A percentile compares a stretch with the other conserved stretches of the same genome.
These are phyloP conservation scores for Fusarium equiseti DNA, from an alignment of 2,329 filamentous ascomycete species.

Conservation along the genomic window DNA sequence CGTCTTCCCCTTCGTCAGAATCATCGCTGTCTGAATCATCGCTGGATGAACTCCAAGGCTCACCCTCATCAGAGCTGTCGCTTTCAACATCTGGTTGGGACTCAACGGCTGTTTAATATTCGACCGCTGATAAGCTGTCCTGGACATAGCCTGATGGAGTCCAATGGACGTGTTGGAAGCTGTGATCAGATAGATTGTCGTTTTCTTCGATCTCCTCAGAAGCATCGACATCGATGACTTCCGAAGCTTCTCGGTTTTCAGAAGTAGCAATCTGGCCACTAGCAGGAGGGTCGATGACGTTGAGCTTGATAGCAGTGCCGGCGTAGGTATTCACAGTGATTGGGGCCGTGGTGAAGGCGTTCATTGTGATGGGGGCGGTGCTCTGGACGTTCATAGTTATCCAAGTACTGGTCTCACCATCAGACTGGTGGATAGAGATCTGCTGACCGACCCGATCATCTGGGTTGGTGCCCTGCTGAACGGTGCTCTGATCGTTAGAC, in stretches of 20 bases:
- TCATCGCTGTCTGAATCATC: not conserved
- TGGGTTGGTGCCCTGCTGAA: not conserved
- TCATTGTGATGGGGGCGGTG: not conserved
- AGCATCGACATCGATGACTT: not conserved
- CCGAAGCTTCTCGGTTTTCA: too few relatives aligned
- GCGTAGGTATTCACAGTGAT: not conserved
- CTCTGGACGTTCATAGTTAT: not conserved
- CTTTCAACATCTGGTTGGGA: not conserved
- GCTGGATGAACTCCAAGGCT: not conserved
- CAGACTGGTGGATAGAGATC: not conserved
- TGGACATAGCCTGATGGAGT: not conserved
- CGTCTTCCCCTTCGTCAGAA: not conserved
- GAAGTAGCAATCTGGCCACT: not conserved
- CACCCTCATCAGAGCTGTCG: not conserved
- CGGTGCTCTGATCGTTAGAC: not conserved
- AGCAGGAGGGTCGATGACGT: not conserved
- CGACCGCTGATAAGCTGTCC: fast-evolving
- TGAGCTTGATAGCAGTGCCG: not conserved
- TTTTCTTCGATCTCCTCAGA: too few relatives aligned
- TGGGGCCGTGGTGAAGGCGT: not conserved
- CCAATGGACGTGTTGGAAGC: not conserved
- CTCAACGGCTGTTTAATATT: not conserved
- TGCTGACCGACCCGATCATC: not conserved
- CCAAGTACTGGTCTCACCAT: not conserved
- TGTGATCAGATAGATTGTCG: not conserved